phyloP scores from a whole-genome alignment of 176 grass and related monocot species.

The Phragmites australis region DNA sequence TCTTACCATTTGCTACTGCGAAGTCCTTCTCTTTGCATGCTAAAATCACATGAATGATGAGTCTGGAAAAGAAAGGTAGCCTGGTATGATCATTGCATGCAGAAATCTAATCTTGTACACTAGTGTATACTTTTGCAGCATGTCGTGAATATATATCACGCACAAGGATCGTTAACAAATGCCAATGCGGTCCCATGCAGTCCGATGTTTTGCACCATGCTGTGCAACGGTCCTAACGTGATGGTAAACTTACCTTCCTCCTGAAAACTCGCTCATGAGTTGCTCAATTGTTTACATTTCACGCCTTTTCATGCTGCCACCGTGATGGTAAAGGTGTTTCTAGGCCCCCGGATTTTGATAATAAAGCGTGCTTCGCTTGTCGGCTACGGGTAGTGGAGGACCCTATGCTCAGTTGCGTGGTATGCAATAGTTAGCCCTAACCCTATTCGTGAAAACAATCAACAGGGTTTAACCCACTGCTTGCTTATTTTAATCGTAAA shows the following conservation, averaged over 20 bases:
- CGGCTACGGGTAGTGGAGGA: slow-evolving; percentile 42
- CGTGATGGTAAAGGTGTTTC: slow-evolving; percentile 54
- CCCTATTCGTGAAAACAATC: slow-evolving; percentile 50
- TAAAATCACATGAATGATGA: slow-evolving; percentile 56
- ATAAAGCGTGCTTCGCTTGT: slow-evolving; percentile 59
- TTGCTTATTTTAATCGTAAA: slow-evolving; percentile 57
- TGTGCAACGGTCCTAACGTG: slow-evolving; percentile 22
- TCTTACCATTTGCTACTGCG: slow-evolving; percentile 50
- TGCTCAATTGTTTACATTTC: slow-evolving; percentile 40
- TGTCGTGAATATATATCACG: slow-evolving; percentile 30
- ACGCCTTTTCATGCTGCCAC: slow-evolving; percentile 54
- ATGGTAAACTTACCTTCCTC: slow-evolving; percentile 28
- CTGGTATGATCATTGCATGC: slow-evolving; percentile 48
- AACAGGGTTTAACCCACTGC: slow-evolving; percentile 29
- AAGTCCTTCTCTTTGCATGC: slow-evolving; percentile 43
- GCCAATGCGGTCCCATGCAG: slow-evolving; percentile 36
- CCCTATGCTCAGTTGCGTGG: slow-evolving; percentile 38
- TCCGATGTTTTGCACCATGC: slow-evolving; percentile 44
- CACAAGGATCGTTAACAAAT: slow-evolving; percentile 34
- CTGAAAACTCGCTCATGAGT: slow-evolving; percentile 34
- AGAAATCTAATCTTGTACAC: slow-evolving; percentile 41
- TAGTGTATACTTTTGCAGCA: slow-evolving; percentile 45
- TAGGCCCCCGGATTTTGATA: slow-evolving; percentile 54
- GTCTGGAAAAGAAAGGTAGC: slow-evolving; percentile 42
- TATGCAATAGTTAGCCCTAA: slow-evolving; percentile 34